phyloP scores from a whole-genome alignment of 2,329 filamentous ascomycete genomes.

The Fusarium pilosicola region DNA sequence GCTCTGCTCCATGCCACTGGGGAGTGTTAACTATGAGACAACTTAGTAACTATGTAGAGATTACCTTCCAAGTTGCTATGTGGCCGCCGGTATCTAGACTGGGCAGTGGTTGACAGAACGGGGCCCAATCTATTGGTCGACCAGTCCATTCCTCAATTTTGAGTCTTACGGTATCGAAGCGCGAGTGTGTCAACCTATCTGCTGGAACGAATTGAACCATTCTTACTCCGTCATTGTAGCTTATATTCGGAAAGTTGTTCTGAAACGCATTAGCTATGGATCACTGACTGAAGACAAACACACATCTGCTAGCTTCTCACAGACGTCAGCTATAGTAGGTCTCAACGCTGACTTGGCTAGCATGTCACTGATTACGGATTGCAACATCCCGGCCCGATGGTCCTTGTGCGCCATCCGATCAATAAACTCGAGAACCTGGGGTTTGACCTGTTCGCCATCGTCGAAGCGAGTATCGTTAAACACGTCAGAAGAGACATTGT shows the following conservation, averaged over 20 bases:
- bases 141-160: not conserved
- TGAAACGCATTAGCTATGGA: not conserved
- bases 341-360: not conserved
- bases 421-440: not conserved
- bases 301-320: fast-evolving
- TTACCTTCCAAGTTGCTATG: fast-evolving
- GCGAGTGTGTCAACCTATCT: fast-evolving
- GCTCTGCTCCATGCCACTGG: fast-evolving
- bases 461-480: not conserved
- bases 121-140: not conserved
- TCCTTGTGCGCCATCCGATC: fast-evolving
- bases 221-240: not conserved
- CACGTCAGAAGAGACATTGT: not conserved
- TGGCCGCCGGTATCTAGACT: fast-evolving
- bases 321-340: fast-evolving
- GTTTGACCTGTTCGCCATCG: not conserved
- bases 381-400: fast-evolving
- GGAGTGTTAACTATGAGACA: not conserved
- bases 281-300: fast-evolving
- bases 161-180: fast-evolving
- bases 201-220: not conserved
- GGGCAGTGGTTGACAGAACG: fast-evolving
- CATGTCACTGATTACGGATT: fast-evolving
- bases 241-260: fast-evolving
- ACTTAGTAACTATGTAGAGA: no score